Evolutionary conservation across 2,329 filamentous ascomycete species (phyloP).

Genomic region (Alternaria gaisen): DNA sequence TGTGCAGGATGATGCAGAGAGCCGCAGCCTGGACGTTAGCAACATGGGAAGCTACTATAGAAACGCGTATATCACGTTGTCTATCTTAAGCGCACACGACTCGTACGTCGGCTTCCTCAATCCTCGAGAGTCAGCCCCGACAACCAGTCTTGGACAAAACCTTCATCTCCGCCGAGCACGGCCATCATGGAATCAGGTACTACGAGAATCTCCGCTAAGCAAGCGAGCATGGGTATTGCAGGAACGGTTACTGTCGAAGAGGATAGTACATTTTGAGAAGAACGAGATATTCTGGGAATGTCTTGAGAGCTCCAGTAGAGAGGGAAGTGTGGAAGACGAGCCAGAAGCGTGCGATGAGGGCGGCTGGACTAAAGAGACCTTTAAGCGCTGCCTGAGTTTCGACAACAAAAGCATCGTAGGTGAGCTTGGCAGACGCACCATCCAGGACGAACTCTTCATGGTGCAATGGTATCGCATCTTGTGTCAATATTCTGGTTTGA

Average conservation of each 20-base stretch:
- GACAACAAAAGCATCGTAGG: too few relatives aligned
- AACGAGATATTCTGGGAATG: too few relatives aligned
- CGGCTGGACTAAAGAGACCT: too few relatives aligned
- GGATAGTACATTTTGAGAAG: too few relatives aligned
- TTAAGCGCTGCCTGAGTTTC: too few relatives aligned
- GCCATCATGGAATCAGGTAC: neutral
- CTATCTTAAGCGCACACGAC: neutral
- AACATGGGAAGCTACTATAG: neutral
- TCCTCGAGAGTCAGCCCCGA: neutral
- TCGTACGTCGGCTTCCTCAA: neutral
- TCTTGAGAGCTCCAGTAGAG: too few relatives aligned
- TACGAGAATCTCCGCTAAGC: neutral
- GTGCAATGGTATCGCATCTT: too few relatives aligned
- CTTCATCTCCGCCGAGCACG: slow-evolving; percentile 1
- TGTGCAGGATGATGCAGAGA: neutral
- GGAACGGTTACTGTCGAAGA: neutral
- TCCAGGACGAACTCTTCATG: too few relatives aligned
- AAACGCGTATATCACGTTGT: neutral
- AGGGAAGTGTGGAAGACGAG: too few relatives aligned
- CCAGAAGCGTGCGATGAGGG: too few relatives aligned
- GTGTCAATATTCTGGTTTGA: neutral
- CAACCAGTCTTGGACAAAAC: neutral
- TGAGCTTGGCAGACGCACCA: too few relatives aligned
- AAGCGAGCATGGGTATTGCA: neutral
- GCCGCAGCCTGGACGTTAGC: neutral